Percentiles rank a stretch among this genome's conserved stretches.
Evolutionary conservation across 345 rosid genomes (phyloP).

Genomic region (Noccaea bulbosa): DNA sequence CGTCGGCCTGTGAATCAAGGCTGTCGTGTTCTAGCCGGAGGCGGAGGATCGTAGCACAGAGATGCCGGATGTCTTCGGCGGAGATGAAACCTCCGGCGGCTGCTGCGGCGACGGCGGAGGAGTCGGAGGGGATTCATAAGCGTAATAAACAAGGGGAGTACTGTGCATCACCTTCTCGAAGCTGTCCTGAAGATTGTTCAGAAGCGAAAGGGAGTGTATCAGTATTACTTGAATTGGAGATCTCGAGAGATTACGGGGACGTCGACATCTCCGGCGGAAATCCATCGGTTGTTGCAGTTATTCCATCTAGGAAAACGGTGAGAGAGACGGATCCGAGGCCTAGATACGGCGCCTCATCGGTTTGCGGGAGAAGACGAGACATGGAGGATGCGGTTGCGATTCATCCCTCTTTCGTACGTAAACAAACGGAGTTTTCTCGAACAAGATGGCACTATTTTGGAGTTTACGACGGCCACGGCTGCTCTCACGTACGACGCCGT

Average conservation of each 20-base stretch:
- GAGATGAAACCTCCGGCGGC: neutral
- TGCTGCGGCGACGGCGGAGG: constrained; percentile 3
- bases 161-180: constrained; percentile 34
- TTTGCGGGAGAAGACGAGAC: constrained; percentile 82
- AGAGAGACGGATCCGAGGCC: constrained; percentile 41
- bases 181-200: constrained; percentile 35
- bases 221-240: constrained; percentile 13
- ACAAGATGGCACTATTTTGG: constrained; percentile 65
- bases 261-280: neutral
- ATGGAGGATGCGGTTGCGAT: constrained; percentile 86
- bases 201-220: constrained; percentile 13
- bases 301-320: constrained; percentile 19
- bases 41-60: constrained; percentile 66
- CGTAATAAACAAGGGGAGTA: constrained; percentile 49
- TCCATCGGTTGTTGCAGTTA: constrained; percentile 2
- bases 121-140: constrained; percentile 39
- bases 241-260: neutral
- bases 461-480: constrained; percentile 80
- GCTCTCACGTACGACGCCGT: constrained; percentile 62
- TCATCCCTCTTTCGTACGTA: constrained; percentile 54
- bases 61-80: constrained; percentile 53
- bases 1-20: constrained; percentile 42
- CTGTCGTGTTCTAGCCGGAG: constrained; percentile 60
- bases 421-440: constrained; percentile 29
- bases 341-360: constrained; percentile 71